Evolutionary conservation across 345 rosid species (phyloP), one percentile per base, ranked within the genome.

Genomic region (Syzygium aqueum): DNA sequence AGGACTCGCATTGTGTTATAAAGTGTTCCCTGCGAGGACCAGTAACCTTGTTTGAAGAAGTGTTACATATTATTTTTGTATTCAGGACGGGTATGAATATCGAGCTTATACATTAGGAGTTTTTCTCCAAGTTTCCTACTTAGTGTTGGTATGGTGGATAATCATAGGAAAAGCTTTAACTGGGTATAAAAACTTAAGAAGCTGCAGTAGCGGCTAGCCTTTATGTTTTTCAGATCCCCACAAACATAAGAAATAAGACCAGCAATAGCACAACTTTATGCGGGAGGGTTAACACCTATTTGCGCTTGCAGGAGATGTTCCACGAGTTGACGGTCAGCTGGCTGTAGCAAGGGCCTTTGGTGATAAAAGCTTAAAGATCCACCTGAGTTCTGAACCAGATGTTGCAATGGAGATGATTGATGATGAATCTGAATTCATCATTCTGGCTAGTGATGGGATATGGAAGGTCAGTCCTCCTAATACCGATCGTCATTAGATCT

Each of bases 311-410:
- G 99, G 98, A 57, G 98, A 96, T 84, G 98, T 97, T 61, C 97
- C 99, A 1, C 93, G 99, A 25, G 98, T 96, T 21, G 97, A 97
- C 84, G 99, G 99, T 67, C 98, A 97, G 83, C 90, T 97, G 65
- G 99, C 99, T 2, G 98, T 96, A 86, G 97, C 99, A 5, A 94
- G 99, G 90, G 97, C 99, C 23, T 97, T 97, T 88, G 99, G 99
- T 23, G 98, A 97, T 87, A 93, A 91, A 90, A 96, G 96, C 89
- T 90, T 96, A 88, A 97, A 97, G 93, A 56, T 94, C 89, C 99
- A 97, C 89, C 93, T 97, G 53, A 97, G 98, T 90, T 95, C 98
- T 33, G 99, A 96, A 51, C 99, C 99, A 1, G 95, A 95, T 84
- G 89, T 96, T 67, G 82, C 25, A 4, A 86, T 88, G 23, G 90